These are phyloP conservation scores for Solanum lignicaule DNA, from an alignment of 257 asterid genomes.

Conservation along the genomic window DNA sequence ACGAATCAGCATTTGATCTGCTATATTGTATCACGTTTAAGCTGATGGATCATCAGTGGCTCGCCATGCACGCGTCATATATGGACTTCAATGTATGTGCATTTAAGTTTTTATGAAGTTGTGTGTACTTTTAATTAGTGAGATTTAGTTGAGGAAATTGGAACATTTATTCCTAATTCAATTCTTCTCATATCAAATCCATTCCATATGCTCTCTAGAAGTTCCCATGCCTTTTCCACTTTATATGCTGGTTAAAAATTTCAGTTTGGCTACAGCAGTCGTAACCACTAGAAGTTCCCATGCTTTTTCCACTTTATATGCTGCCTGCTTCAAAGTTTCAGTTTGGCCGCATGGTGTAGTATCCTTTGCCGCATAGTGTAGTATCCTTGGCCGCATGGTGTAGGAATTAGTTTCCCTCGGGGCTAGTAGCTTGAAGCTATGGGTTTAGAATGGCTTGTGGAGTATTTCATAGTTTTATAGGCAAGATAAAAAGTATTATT, in stretches of 20 bases:
- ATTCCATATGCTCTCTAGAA: not conserved
- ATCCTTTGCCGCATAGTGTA: not conserved
- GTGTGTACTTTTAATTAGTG: not conserved
- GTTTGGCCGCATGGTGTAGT: not conserved
- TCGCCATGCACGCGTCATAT: conserved; percentile 92
- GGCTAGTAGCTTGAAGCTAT: not conserved
- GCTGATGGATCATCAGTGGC: conserved; percentile 98
- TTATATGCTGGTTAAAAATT: not conserved
- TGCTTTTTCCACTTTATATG: not conserved
- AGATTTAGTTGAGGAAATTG: not conserved
- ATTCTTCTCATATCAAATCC: not conserved
- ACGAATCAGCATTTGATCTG: conserved; percentile 90
- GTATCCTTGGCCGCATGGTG: not conserved
- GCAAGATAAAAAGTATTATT: not conserved
- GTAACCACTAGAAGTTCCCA: not conserved
- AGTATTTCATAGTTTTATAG: not conserved
- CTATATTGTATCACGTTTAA: conserved; percentile 89
- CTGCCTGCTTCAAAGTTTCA: not conserved
- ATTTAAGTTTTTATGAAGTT: not conserved
- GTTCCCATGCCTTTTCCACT: not conserved
- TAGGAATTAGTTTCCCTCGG: not conserved
- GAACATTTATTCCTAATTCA: not conserved
- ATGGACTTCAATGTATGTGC: conserved; percentile 89
- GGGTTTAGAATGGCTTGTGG: not conserved
- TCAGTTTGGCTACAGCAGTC: not conserved